Base-by-base conservation (phyloP, 176 grass and related monocot genomes). In the Raddia distichophylla region DNA sequence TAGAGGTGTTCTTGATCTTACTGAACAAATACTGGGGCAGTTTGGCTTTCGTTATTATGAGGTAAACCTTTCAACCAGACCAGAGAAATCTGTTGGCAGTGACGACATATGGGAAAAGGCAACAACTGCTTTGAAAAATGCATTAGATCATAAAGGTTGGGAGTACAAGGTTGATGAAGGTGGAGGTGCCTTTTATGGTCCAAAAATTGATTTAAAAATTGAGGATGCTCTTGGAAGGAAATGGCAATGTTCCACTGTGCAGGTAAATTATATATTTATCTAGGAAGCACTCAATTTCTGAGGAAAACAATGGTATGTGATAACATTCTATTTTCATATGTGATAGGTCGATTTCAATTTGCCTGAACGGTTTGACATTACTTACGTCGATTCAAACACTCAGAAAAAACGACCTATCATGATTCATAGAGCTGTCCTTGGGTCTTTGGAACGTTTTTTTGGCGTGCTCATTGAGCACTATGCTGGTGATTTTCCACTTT, bases 141-240 rank as follows among this genome's bases (percentile, higher is more conserved):
- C 96, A 34, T 69, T 95, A 45, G 87, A 95, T 17, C 91, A 93
- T 78, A 99, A 99, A 89, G 91, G 93, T 15, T 99, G 96, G 96
- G 80, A 84, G 19, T 99, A 95, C 82, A 87, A 91, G 86, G 77
- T 99, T 86, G 96, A 99, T 83, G 93, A 99, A 76, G 96, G 93
- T 48, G 96, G 96, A 66, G 96, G 96, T 80, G 96, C 91, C 47
- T 99, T 99, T 67, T 95, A 95, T 82, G 96, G 96, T 71, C 93
- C 93, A 51, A 99, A 99, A 88, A 99, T 99, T 69, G 96, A 99
- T 91, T 54, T 99, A 20, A 99, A 95, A 88, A 99, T 99, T 62
- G 90, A 99, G 73, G 96, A 95, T 67, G 90, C 96, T 71, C 96
- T 99, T 86, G 92, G 89, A 84, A 88, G 96, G 80, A 99, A 95